Conservation (phyloP, 257 asterid genomes). For the Solanum pennellii region DNA sequence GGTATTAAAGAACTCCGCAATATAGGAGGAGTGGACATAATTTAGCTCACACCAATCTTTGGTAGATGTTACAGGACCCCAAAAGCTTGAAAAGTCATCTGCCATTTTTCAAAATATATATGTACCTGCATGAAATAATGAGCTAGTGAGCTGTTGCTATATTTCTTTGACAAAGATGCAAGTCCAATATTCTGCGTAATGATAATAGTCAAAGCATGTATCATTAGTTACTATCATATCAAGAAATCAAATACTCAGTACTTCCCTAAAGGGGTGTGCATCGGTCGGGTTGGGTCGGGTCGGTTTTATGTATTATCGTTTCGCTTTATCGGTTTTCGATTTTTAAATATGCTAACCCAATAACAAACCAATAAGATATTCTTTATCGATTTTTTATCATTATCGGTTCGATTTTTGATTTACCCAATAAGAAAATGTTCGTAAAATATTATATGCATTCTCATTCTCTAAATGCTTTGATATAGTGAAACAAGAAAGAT, state of each 20-base stretch:
- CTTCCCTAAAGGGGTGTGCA: too few relatives aligned
- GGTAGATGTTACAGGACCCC: constrained; percentile 24
- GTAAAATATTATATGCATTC: too few relatives aligned
- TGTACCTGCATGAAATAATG: not conserved
- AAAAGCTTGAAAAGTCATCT: constrained; percentile 11
- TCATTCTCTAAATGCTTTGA: too few relatives aligned
- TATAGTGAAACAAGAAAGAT: too few relatives aligned
- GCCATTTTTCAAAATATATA: constrained; percentile 3
- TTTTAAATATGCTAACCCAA: too few relatives aligned
- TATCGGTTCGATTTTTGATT: too few relatives aligned
- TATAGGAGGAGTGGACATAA: constrained; percentile 42
- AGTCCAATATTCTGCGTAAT: not conserved
- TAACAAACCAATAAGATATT: too few relatives aligned
- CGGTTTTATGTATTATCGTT: too few relatives aligned
- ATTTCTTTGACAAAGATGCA: not conserved
- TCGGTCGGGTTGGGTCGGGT: too few relatives aligned
- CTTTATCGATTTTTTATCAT: too few relatives aligned
- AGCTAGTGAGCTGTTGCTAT: not conserved
- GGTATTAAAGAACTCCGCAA: constrained; percentile 91
- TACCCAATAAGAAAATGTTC: too few relatives aligned
- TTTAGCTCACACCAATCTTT: constrained; percentile 25
- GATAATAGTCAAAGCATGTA: not conserved
- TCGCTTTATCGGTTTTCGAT: too few relatives aligned
- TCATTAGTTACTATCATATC: not conserved
- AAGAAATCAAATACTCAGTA: not conserved